These are phyloP conservation scores for Massarina eburnea DNA, from an alignment of 2,329 filamentous ascomycete genomes.

Conservation along the genomic window DNA sequence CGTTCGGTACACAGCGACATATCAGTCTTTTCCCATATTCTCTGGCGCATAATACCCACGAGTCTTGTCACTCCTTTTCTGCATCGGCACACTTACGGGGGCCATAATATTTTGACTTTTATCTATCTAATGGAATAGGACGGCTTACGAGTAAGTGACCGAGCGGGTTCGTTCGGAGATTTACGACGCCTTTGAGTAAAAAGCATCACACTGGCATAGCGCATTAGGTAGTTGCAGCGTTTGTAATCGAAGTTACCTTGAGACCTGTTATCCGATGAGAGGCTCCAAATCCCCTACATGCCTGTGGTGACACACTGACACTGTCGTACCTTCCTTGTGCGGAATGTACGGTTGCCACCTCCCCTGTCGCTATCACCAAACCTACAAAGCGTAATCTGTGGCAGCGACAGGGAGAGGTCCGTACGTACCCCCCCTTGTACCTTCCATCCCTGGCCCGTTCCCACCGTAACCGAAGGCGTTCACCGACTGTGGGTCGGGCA, in stretches of 20 bases:
- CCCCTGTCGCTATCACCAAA: too few species aligned
- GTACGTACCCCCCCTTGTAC: not conserved
- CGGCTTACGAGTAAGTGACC: not conserved
- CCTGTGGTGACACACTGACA: not conserved
- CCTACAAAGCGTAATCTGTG: too few species aligned
- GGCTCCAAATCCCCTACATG: not conserved
- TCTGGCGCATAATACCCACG: slow-evolving; percentile 3
- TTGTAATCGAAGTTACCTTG: not conserved
- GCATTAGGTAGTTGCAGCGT: not conserved
- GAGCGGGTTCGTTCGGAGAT: not conserved
- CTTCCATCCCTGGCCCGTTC: not conserved
- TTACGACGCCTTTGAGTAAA: not conserved
- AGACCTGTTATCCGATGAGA: too few species aligned
- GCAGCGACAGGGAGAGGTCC: too few species aligned
- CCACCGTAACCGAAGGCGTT: not conserved
- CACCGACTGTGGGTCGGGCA: not conserved
- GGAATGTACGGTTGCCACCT: not conserved
- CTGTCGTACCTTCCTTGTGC: not conserved
- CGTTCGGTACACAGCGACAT: slow-evolving; percentile 10
- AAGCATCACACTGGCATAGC: not conserved
- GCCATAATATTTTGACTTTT: not conserved
- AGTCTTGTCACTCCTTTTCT: slow-evolving; percentile 1
- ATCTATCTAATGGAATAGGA: not conserved
- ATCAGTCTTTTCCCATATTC: slow-evolving; percentile 12
- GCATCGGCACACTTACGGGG: not conserved